Base-by-base conservation (phyloP, 495 filamentous ascomycete species). In the Penicillium ochrochloron region DNA sequence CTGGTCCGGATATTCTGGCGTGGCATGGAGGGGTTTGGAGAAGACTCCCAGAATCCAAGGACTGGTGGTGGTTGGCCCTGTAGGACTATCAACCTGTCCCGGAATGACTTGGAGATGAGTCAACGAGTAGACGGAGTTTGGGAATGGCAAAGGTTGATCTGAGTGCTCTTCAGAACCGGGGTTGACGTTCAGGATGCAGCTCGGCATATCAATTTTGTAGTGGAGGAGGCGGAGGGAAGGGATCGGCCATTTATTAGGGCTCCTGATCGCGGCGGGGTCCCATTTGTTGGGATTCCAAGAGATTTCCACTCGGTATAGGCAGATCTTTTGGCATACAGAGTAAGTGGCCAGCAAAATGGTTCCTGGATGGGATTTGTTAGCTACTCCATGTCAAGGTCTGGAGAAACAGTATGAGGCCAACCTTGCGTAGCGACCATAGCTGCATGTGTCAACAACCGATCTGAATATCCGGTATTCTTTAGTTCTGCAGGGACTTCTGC, bases 401-500 rank as follows among this genome's bases (percentile, higher is more conserved):
- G 39, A 11, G 50, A 25, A 29, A 33, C n/a, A 25, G 23, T 51
- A 37, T 48, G 63, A 17, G 25, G 59, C 75, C 64, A 78, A 90
- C 87, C 83, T 75, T 83, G 89, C 48, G 94, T 91, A 12, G 88
- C 85, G 62, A 89, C 89, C 60, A 95, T 79, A 15, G 93, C 84
- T 3, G 92, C 92, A 77, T 97, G 93, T 5, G 92, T 93, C 37
- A 96, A 81, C 17, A 91, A 67, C 54, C 92, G 86, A 55, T 90
- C 85, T 12, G 87, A 88, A 12, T 86, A 85, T 12, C 83, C 82
- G 33, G 90, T 82, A 65, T 84, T 89, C 66, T 94, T 91, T 37
- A 95, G 69, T 61, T 93, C 88, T 3, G 87, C 76, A 14, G 82
- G 83, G 3, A 86, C 83, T 66, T 93, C 89, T 51, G 87, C 83